These are phyloP conservation scores for Caryopteris hybrid DNA, from an alignment of 305 asterid species.

Conservation along the genomic window DNA sequence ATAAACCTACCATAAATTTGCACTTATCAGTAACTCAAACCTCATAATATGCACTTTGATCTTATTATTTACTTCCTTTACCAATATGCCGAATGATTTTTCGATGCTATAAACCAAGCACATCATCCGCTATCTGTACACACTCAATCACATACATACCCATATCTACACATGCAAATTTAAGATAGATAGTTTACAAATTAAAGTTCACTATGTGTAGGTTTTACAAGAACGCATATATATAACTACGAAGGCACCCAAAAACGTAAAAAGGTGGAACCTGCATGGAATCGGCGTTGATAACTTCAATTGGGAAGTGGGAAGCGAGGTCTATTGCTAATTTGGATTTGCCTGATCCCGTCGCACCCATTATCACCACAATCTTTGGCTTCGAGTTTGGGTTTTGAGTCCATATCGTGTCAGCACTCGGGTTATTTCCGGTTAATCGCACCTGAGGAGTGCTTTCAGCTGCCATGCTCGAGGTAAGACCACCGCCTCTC, in stretches of 20 bases:
- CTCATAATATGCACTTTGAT: not conserved
- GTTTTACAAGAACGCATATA: not conserved
- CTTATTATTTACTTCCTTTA: not conserved
- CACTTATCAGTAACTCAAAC: not conserved
- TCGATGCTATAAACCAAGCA: too few species aligned
- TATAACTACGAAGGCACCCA: not conserved
- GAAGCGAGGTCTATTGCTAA: conserved; percentile 81
- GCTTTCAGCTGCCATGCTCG: conserved; percentile 28
- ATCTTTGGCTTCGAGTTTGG: conserved; percentile 46
- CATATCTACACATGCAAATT: not conserved
- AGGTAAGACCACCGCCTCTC: conserved; percentile 9
- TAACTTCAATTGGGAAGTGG: conserved; percentile 73
- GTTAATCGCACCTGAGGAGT: not conserved
- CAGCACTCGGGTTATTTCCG: not conserved
- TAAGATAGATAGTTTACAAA: not conserved
- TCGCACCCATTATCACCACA: conserved; percentile 81
- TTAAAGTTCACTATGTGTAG: too few species aligned
- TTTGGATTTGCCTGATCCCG: conserved; percentile 90
- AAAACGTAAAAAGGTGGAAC: conserved; percentile 14
- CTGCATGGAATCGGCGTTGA: conserved; percentile 98
- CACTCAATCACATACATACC: not conserved
- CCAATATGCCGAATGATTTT: not conserved
- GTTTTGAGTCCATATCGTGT: not conserved
- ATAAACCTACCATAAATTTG: conserved; percentile 47
- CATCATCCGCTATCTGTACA: not conserved